Evolutionary conservation across 2,329 filamentous ascomycete genomes (phyloP), one percentile per base, ranked within the genome.

Genomic region (Gliomastix tumulicola): DNA sequence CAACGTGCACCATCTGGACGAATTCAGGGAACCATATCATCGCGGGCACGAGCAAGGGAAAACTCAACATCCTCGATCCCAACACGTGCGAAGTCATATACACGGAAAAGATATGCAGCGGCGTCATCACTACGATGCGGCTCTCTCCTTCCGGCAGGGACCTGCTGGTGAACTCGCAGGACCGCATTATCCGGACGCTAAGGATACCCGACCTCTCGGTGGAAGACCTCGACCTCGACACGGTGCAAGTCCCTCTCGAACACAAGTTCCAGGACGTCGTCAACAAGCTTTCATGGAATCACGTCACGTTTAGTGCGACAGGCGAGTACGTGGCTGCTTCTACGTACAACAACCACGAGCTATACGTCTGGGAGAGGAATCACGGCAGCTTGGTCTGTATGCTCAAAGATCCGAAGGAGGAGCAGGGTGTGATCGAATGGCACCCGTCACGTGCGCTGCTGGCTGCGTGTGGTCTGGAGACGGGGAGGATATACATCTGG

Each of bases 201-300:
- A 79, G 88, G 44, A 74, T 98, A 46, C 92, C 94, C 1, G 86
- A 96, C 50, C 71, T 84, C 27, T 71, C 76, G 10, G 70, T 68
- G 3, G 65, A 74, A 12, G 76, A 84, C 49, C 72, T 94, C 30
- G 85, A 94, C 46, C 77, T 84, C 16, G 84, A 94, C 49, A 90
- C 84, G 20, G 83, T 98, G 50, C 83, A 90, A 50, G 70, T 98
- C 28, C 86, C 92, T 28, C 78, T 96, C 11, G 90, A 98, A 60
- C 92, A 98, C 65, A 97, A 96, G 55, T 98, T 97, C 51, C 89
- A 97, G 59, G 94, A 98, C 55, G 84, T 97, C 5, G 92, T 98
- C 35, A 97, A 98, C 55, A 80, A 85, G 31, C 66, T 97, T 11
- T 88, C 85, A 7, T 98, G 92, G 92, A 98, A 97, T 53, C 88